Evolutionary conservation across 805 yeast genomes (phyloP), one percentile per base, ranked within the genome.

Genomic region (Lipomyces mesembrius): DNA sequence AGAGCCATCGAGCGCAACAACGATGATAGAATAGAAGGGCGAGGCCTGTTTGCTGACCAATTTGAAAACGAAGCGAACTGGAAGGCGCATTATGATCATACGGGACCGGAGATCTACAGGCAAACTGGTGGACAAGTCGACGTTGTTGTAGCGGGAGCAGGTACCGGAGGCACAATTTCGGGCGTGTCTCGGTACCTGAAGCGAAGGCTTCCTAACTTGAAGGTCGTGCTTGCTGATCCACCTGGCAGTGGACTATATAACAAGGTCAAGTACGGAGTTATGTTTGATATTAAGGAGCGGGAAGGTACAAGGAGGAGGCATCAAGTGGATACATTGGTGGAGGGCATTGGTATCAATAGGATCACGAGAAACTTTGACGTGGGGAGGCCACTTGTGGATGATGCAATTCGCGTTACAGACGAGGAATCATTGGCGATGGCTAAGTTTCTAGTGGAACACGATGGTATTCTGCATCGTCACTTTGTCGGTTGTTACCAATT

Each of bases 121-220:
- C 98, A 95, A 75, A 82, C 88, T 80, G 80, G 83, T 9, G 87
- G 87, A 14, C 70, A 79, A 1, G 74, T 94, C 8, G 96, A 92
- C 75, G 87, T 83, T 59, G 92, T 94, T 76, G 87, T 95, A 54
- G 85, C 94, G 1, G 98, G 98, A 0, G 90, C 97, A 43, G 99
- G 99, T 7, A 94, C 99, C 0, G 99, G 95, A 61, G 99, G 99
- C 65, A 95, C 99, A 1, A 91, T 94, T 57, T 83, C 96, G n/a
- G 99, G 99, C 64, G 92, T 92, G 35, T 85, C 96, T 2, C 83
- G 83, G 67, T 95, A 83, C 77, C 82, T 94, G 73, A 91, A 88
- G 74, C 85, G 82, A 62, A 75, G 80, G 49, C 74, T 81, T 20
- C 75, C 81, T 0, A 58, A 75, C 0, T 74, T 89, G 0, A 80